Base-by-base conservation (phyloP, 208 protist species). In the Zelonia costaricensis region DNA sequence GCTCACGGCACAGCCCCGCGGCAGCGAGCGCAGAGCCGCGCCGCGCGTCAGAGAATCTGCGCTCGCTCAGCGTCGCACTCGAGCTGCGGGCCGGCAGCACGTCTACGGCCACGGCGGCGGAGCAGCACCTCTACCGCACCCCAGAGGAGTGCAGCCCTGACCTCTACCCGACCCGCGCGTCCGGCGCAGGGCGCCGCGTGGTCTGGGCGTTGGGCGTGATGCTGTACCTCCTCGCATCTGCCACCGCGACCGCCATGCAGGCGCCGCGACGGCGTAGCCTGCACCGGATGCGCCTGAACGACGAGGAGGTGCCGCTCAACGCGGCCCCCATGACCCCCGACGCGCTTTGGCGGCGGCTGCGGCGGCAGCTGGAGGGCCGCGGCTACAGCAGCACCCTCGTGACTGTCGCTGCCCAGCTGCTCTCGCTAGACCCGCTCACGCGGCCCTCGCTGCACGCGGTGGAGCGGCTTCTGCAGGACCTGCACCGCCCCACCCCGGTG, bases 171-270 rank as follows among this genome's bases (percentile, higher is more conserved):
- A 47, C 49, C 12, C 23, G 28, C 28, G 47, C 54, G n/a, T 47
- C 59, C 7, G 48, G 31, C 35, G 49, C 53, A 18, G 25, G 66
- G 2, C 77, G 70, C 51, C 81, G 40, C 43, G 74, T 71, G 46
- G 68, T 84, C 2, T 93, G 87, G 84, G 69, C 68, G 8, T 45
- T 93, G 0, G 87, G 78, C 16, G 78, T 84, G 22, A 62, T 85
- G 7, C 43, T 82, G 8, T 84, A 82, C 61, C 58, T 73, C 35
- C 36, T 88, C 28, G 83, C 77, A 0, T 59, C 66, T 30, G 84
- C 78, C 16, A 20, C 44, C 54, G 25, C 61, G 57, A 44, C 57
- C 60, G 8, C 44, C 62, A n/a, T n/a, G 23, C 13, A 28, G n/a
- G 69, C 36, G 30, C 46, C 58, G 28, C 15, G 16, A 23, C 43